A percentile compares a stretch with the other conserved stretches of the same genome.
Conservation (phyloP, 257 asterid species). For the Jaltomata sinuosa region DNA sequence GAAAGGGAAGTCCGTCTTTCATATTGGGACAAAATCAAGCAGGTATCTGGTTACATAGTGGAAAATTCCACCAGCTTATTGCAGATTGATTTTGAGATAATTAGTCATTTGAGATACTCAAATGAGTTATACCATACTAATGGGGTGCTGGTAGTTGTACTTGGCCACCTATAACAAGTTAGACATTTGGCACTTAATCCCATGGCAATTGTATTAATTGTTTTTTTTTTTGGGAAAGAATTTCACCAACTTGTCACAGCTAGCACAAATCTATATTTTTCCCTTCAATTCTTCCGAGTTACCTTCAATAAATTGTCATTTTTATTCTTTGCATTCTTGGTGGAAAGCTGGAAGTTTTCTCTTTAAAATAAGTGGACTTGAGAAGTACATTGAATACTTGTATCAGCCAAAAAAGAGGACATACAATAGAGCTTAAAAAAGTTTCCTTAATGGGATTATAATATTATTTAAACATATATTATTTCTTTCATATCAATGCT, state of each 20-base stretch:
- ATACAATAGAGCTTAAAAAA: neutral
- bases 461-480: neutral
- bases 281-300: neutral
- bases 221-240: neutral
- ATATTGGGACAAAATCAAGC: conserved; percentile 94
- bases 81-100: neutral
- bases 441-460: neutral
- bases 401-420: neutral
- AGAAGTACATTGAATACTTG: neutral
- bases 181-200: neutral
- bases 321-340: neutral
- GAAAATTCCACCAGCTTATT: neutral
- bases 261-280: neutral
- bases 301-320: neutral
- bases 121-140: neutral
- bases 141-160: neutral
- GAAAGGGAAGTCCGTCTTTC: conserved; percentile 97
- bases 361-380: neutral
- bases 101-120: neutral
- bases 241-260: neutral
- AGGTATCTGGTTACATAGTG: conserved; percentile 32
- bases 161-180: neutral
- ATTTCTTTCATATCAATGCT: neutral
- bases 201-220: neutral
- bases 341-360: neutral